A percentile compares a stretch with the other conserved stretches of the same genome.
Conservation (phyloP, 352 stramenopile species). For the Sclerospora graminicola region DNA sequence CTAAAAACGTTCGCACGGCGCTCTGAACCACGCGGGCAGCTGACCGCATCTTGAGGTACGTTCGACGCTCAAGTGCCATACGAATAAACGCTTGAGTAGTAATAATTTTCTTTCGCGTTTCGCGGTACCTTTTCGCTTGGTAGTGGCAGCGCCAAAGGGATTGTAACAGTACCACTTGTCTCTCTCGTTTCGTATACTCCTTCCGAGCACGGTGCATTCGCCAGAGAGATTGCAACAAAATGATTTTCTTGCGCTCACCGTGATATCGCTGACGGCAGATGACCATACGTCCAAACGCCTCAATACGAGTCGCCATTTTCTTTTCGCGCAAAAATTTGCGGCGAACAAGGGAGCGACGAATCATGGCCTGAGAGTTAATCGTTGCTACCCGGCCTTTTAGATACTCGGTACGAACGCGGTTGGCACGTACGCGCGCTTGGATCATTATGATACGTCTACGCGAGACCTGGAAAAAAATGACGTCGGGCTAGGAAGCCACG, state of each 20-base stretch:
- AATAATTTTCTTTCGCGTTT: conserved; percentile 50
- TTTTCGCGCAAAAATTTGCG: conserved; percentile 74
- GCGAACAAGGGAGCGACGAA: conserved; percentile 64
- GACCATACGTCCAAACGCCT: conserved; percentile 75
- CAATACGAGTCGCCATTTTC: conserved; percentile 82
- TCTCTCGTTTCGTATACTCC: conserved; percentile 33
- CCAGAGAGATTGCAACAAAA: conserved; percentile 73
- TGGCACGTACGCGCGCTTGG: conserved; percentile 74
- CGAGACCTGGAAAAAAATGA: conserved; percentile 38
- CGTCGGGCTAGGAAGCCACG: conserved; percentile 60
- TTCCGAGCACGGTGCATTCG: conserved; percentile 61
- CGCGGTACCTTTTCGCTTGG: conserved; percentile 42
- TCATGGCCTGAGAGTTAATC: conserved; percentile 85
- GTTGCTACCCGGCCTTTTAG: conserved; percentile 77
- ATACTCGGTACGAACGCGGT: conserved; percentile 81
- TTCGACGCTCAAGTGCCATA: conserved; percentile 45
- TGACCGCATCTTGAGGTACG: conserved; percentile 41
- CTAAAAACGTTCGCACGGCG: conserved; percentile 60
- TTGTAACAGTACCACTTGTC: conserved; percentile 62
- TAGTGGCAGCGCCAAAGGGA: conserved; percentile 67
- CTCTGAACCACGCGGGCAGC: conserved; percentile 58
- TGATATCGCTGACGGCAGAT: conserved; percentile 59
- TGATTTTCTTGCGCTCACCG: conserved; percentile 50
- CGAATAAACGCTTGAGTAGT: conserved; percentile 52
- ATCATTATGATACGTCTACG: conserved; percentile 76